Base-by-base conservation (phyloP, 306 rosid genomes). In the Dryas drummondii region DNA sequence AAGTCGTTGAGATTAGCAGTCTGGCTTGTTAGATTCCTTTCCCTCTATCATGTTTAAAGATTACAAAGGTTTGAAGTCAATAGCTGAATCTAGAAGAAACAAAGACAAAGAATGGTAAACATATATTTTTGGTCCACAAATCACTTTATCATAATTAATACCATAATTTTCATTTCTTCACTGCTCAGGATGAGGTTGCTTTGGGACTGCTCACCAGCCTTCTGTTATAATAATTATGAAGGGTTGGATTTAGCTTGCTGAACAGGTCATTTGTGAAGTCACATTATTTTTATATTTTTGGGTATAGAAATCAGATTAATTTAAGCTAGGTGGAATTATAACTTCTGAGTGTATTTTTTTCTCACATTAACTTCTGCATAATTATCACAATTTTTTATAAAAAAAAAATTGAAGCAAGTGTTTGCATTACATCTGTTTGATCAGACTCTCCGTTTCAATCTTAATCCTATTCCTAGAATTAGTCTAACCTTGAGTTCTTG, bases 161-260 rank as follows among this genome's bases (percentile, higher is more conserved):
- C 13, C 48, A 3, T 32, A 50, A 45, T 66, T 52, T n/a, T 40
- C 17, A 54, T 40, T n/a, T 53, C 42, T 54, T 44, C 22, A 42
- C 19, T 54, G 17, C 45, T 15, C 47, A 50, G 27, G 59, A 68
- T 68, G 22, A 68, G 14, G 44, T 44, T 19, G 16, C 65, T 41
- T 32, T 71, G 44, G 11, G 64, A 55, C 65, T 70, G 51, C 75
- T 70, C 42, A 41, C 65, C 74, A 41, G n/a, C 64, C 54, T 9
- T 16, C 4, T 13, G 53, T 54, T 56, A 11, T 71, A 71, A 5
- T 55, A 54, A 42, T 41, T 42, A 54, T 51, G 41, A 70, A 41
- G n/a, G 26, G 37, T 17, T 70, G 63, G 63, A 55, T 42, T 71
- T 3, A 46, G 63, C 40, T 70, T 70, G 50, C 57, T 9, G 7